Evolutionary conservation across 805 yeast species (phyloP).

Genomic region (Ascoidea rubescens): DNA sequence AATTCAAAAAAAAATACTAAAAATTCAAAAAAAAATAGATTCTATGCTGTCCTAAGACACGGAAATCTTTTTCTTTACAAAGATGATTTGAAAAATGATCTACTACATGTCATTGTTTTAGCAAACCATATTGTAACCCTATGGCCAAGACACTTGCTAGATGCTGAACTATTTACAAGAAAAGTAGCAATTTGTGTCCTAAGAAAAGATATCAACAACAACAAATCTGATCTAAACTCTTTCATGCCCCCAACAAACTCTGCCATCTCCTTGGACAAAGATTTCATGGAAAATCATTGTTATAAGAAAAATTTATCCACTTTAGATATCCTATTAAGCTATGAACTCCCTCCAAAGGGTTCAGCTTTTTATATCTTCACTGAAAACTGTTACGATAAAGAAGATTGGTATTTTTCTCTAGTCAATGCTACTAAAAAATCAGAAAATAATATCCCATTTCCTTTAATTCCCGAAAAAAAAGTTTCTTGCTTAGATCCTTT

Average conservation of each 20-base stretch:
- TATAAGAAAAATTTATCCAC: slow-evolving; percentile 8
- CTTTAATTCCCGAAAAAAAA: slow-evolving; percentile 14
- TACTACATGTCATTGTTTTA: slow-evolving; percentile 67
- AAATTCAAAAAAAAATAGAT: slow-evolving; percentile 44
- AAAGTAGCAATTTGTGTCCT: slow-evolving; percentile 66
- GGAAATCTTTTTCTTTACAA: slow-evolving; percentile 81
- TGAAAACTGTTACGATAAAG: slow-evolving; percentile 72
- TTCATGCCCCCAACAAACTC: slow-evolving; percentile 21
- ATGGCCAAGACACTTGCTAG: slow-evolving; percentile 74
- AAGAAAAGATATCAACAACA: slow-evolving; percentile 24
- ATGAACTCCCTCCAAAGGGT: slow-evolving; percentile 20
- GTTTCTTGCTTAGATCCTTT: slow-evolving; percentile 34
- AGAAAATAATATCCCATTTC: slow-evolving; percentile 4
- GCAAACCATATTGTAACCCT: slow-evolving; percentile 56
- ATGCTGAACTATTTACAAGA: slow-evolving; percentile 70
- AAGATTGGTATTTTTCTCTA: slow-evolving; percentile 84
- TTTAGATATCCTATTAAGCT: slow-evolving; percentile 11
- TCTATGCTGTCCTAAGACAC: slow-evolving; percentile 63
- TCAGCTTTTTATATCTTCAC: slow-evolving; percentile 48
- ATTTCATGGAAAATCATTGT: not conserved
- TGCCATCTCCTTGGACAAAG: slow-evolving; percentile 21
- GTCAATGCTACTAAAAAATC: slow-evolving; percentile 54
- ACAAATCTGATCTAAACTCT: slow-evolving; percentile 9
- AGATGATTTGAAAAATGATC: slow-evolving; percentile 49
- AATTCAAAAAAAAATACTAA: slow-evolving; percentile 22